phyloP scores from a whole-genome alignment of 1,284 basidiomycete species.

The Jaminaea rosea region DNA sequence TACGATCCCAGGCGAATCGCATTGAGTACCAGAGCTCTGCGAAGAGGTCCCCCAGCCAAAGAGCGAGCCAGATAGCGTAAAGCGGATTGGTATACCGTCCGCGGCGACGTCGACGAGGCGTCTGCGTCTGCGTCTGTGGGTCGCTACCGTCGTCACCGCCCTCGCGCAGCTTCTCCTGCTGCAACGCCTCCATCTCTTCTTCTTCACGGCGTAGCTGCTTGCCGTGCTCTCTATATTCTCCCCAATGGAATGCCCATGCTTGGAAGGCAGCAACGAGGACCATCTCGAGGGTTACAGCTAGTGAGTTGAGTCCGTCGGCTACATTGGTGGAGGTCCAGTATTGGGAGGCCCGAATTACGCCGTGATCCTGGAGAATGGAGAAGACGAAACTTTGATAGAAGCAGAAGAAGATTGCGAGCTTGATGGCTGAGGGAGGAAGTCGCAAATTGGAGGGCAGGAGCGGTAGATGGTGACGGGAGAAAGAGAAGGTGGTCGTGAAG shows the following conservation, averaged over 20 bases:
- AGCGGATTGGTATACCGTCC: slow-evolving; percentile 11
- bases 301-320: slow-evolving; percentile 68
- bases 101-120: no score
- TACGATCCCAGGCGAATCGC: slow-evolving; percentile 11
- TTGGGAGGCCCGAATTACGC: slow-evolving; percentile 50
- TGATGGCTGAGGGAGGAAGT: no score
- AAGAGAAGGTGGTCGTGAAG: no score
- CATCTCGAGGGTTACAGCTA: slow-evolving; percentile 76
- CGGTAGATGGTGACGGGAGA: no score
- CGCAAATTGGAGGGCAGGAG: no score
- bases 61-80: slow-evolving; percentile 9
- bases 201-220: background rate
- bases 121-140: no score
- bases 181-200: no score
- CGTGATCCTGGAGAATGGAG: slow-evolving; percentile 43
- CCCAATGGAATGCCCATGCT: slow-evolving; percentile 68
- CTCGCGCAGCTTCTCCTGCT: background rate
- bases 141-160: background rate
- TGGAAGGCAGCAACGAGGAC: slow-evolving; percentile 67
- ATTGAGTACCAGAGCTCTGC: slow-evolving; percentile 16
- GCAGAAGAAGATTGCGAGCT: slow-evolving; percentile 63
- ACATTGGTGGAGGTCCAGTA: slow-evolving; percentile 62
- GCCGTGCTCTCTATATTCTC: slow-evolving; percentile 54
- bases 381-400: slow-evolving; percentile 47
- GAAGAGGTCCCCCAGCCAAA: slow-evolving; percentile 13